Evolutionary conservation across 2,329 filamentous ascomycete genomes (phyloP).

Genomic region (Aplosporella prunicola): DNA sequence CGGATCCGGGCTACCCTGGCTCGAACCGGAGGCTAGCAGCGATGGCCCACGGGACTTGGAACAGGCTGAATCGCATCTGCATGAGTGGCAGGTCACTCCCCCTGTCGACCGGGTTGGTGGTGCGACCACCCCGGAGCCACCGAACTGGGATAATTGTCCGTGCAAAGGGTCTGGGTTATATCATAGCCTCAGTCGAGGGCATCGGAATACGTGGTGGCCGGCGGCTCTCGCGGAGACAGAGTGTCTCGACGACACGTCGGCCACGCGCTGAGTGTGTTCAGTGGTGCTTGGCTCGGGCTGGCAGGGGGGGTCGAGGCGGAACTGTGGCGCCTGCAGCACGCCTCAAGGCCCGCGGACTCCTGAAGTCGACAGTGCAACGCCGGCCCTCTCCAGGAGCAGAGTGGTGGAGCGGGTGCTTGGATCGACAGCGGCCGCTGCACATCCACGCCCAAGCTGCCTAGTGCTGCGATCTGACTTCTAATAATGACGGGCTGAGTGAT

Average conservation of each 20-base stretch:
- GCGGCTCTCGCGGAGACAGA: background rate
- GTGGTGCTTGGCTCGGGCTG: no score
- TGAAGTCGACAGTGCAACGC: no score
- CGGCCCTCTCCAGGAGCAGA: no score
- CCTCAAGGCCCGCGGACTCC: conserved; percentile 3
- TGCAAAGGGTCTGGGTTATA: no score
- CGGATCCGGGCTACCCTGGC: no score
- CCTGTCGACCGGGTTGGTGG: background rate
- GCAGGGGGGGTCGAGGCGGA: no score
- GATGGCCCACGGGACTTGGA: no score
- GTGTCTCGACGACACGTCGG: background rate
- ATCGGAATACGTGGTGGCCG: no score
- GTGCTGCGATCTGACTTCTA: conserved; percentile 11
- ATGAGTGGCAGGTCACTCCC: background rate
- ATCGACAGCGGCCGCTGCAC: conserved; percentile 11
- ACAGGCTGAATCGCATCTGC: conserved; percentile 3
- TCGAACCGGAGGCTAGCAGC: conserved; percentile 1
- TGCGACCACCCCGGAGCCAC: background rate
- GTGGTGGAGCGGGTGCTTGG: conserved; percentile 8
- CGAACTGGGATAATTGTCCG: no score
- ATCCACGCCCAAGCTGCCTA: conserved; percentile 4
- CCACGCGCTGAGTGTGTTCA: no score
- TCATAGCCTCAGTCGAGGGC: no score
- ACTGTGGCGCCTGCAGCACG: conserved; percentile 4
- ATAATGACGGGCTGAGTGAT: conserved; percentile 11